Base-by-base conservation (phyloP, 768 basidiomycete genomes). In the Calvatia gigantea region DNA sequence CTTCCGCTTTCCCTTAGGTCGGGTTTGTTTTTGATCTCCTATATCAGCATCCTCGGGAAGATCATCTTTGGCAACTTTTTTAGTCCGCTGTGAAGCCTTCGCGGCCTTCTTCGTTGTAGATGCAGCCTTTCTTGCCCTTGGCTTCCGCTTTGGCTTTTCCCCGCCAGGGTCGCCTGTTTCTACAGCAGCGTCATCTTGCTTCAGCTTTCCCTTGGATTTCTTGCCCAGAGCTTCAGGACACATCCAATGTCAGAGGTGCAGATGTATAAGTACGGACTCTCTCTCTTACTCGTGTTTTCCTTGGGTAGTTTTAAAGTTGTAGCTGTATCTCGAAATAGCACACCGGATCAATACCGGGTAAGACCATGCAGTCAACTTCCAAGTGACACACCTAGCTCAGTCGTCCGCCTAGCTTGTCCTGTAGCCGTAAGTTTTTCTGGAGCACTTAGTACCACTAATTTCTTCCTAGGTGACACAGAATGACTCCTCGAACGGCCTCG, bases 401-500 rank as follows among this genome's bases (percentile, higher is more conserved):
- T 15, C 21, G 17, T 47, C 11, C 25, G 21, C 54, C 31, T 55
- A 29, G 21, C 48, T 39, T 35, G 37, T 19, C 31, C 23, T 52
- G 52, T 52, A 6, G 21, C n/a, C 15, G 19, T 31, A 32, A 4
- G 46, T 11, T 52, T 52, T 23, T 6, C 12, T 23, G 41, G 7
- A 21, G 17, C 19, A 21, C 41, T 48, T 32, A 39, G 47, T 25
- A 50, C 35, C 37, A 46, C n/a, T 35, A 27, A 12, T 42, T 58
- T 57, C 43, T 62, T 61, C 38, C 51, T 37, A 28, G 58, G 49
- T 37, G 51, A 43, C 29, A 48, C 43, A 33, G 49, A 49, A 42
- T 45, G 52, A 15, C 42, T 31, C 58, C 58, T 48, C 59, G 62
- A 44, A 56, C 65, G 45, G 58, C 64, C 51, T 60, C 61, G 37